These are phyloP conservation scores for Kwoniella sp. DNA, from an alignment of 768 basidiomycete genomes.

Conservation along the genomic window DNA sequence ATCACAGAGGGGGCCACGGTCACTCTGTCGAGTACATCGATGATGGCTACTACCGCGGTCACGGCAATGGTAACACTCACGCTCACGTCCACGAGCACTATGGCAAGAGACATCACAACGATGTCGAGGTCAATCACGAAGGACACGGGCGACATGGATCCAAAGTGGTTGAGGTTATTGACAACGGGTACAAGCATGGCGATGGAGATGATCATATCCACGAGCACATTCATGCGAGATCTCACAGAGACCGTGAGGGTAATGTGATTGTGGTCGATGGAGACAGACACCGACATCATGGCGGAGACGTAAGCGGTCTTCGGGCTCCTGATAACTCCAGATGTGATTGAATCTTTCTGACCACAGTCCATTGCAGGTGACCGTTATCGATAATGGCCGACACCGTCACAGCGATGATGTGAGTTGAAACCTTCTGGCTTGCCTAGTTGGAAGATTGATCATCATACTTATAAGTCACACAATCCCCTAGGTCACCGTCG, in stretches of 20 bases:
- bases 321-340: no score
- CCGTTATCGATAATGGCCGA: neutral
- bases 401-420: neutral
- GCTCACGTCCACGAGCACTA: neutral
- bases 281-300: slow-evolving; percentile 12
- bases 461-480: neutral
- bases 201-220: slow-evolving; percentile 6
- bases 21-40: slow-evolving; percentile 5
- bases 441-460: neutral
- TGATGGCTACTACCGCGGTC: neutral
- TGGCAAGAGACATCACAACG: slow-evolving; percentile 6
- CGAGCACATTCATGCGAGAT: slow-evolving; percentile 15
- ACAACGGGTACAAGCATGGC: neutral
- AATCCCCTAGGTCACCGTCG: slow-evolving; percentile 11
- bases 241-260: slow-evolving; percentile 1
- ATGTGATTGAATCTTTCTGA: no score
- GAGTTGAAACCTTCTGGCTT: neutral
- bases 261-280: slow-evolving; percentile 9
- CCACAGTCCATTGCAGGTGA: neutral
- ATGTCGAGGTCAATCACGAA: slow-evolving; percentile 1
- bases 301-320: slow-evolving; percentile 20
- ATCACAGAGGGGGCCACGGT: slow-evolving; percentile 8
- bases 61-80: neutral
- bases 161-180: neutral
- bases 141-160: slow-evolving; percentile 1